A percentile compares a stretch with the other conserved stretches of the same genome.
Conservation (phyloP, 2,329 filamentous ascomycete species). For the Emydomyces testavorans region DNA sequence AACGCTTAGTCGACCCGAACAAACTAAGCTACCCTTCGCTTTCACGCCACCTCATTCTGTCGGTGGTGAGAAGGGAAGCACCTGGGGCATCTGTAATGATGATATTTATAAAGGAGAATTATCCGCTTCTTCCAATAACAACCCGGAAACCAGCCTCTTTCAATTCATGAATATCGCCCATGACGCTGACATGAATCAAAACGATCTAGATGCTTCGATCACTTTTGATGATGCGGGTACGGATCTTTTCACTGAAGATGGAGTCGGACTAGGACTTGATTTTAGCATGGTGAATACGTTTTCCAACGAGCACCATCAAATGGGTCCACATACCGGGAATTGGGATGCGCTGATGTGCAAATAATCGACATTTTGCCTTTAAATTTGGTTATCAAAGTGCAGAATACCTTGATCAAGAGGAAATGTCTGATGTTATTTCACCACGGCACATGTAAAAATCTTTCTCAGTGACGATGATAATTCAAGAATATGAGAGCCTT, state of each 20-base stretch:
- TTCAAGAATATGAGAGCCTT: too few relatives aligned
- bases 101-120: constrained; percentile 10
- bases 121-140: constrained; percentile 8
- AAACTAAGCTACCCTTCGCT: constrained; percentile 23
- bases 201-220: constrained; percentile 38
- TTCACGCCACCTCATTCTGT: constrained; percentile 35
- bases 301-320: constrained; percentile 18
- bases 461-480: too few relatives aligned
- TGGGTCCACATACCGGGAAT: constrained; percentile 17
- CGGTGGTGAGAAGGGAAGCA: constrained; percentile 32
- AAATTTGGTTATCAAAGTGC: background rate
- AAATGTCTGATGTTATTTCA: too few relatives aligned
- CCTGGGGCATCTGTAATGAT: constrained; percentile 11
- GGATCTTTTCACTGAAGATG: constrained; percentile 28
- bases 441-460: too few relatives aligned
- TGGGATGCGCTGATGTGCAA: constrained; percentile 14
- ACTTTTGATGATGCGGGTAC: constrained; percentile 35
- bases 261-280: constrained; percentile 19
- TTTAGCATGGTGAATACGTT: constrained; percentile 6
- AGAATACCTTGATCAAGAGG: too few relatives aligned
- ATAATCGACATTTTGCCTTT: background rate
- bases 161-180: constrained; percentile 36
- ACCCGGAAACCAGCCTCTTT: constrained; percentile 28
- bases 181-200: constrained; percentile 35
- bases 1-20: constrained; percentile 17